Evolutionary conservation across 192 early-diverging fungal species (phyloP), one percentile per base, ranked within the genome.

Genomic region (Coemansia sp.): DNA sequence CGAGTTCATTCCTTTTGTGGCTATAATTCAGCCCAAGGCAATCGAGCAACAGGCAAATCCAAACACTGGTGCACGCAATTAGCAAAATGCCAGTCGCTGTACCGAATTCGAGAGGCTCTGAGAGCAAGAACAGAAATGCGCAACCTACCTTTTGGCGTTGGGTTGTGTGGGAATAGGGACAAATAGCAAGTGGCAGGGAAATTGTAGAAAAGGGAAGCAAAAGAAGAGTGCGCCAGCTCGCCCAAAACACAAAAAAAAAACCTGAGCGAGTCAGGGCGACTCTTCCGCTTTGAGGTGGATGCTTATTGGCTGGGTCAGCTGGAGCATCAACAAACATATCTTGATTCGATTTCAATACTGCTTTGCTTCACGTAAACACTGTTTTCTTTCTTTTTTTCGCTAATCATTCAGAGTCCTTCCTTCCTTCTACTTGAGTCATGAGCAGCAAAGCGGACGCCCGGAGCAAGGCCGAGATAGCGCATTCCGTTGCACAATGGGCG

Each of bases 401-500:
- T 25, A 11, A 20, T 38, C 38, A 57, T 43, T 23, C 11, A 3
- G 8, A 16, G 13, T 14, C 23, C 8, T 26, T 23, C 3, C 10
- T 50, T 25, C 48, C 3, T 26, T 50, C 23, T 45, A 50, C 3
- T 50, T 23, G 23, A 7, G 20, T 3, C 2, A 69, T 72, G 66
- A 47, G 39, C 26, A 39, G 39, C 6, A 20, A 53, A 2, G 55
- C 12, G 14, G 45, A 9, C 21, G 20, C 48, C 0, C 14, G 38
- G 10, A 67, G 62, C 62, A 81, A 81, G 53, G 36, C 63, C 14
- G 66, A 72, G 35, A 43, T 41, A 11, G 78, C 78, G 28, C 48
- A 59, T 45, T 62, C 63, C 12, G 62, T 82, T 38, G 70, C 75
- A 11, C 52, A 59, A 26, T 82, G 79, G 79, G 79, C 79, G 14